These are phyloP conservation scores for Fremontodendron californicum DNA, from an alignment of 345 rosid species.

Conservation along the genomic window DNA sequence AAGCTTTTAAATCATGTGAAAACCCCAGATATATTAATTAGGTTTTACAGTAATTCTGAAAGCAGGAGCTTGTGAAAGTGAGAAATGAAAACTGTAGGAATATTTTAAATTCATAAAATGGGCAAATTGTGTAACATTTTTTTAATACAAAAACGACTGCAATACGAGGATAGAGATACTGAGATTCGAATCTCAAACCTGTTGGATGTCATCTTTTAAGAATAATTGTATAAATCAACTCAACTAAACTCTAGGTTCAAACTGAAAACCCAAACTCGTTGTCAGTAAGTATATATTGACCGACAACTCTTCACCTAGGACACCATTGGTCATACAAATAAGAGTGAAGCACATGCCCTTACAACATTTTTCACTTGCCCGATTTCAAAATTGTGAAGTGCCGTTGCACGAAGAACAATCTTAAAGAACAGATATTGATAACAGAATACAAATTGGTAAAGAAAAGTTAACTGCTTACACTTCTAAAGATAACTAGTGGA, in stretches of 20 bases:
- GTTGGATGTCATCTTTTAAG: too few relatives aligned
- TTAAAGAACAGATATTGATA: not conserved
- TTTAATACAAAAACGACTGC: too few relatives aligned
- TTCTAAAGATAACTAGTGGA: not conserved
- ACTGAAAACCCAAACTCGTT: not conserved
- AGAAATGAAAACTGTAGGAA: not conserved
- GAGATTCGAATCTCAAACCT: too few relatives aligned
- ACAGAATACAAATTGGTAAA: not conserved
- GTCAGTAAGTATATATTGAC: not conserved
- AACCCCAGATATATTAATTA: not conserved
- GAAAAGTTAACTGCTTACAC: not conserved
- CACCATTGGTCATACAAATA: not conserved
- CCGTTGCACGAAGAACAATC: not conserved
- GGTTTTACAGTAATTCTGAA: not conserved
- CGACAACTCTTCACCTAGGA: not conserved
- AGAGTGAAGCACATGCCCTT: not conserved
- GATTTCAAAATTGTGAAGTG: not conserved
- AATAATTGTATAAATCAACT: too few relatives aligned
- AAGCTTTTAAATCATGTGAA: conserved; percentile 1
- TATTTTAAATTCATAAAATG: too few relatives aligned
- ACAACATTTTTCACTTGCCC: not conserved
- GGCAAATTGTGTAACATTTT: too few relatives aligned
- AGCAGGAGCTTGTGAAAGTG: not conserved
- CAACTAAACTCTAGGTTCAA: too few relatives aligned
- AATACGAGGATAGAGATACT: too few relatives aligned